These are phyloP conservation scores for Plenodomus tracheiphilus DNA, from an alignment of 2,329 filamentous ascomycete genomes.

Conservation along the genomic window DNA sequence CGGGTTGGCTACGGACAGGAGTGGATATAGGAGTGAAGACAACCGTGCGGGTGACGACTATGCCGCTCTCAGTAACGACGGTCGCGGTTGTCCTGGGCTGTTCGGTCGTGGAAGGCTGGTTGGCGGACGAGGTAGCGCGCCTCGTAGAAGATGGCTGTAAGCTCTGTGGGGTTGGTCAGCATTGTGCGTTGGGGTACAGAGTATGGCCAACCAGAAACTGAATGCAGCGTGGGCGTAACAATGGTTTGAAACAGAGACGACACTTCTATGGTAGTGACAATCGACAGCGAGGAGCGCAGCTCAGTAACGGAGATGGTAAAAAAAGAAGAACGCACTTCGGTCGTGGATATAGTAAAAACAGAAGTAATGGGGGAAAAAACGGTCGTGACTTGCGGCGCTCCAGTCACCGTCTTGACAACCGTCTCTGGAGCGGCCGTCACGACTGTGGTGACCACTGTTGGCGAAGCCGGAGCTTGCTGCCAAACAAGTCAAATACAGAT, in stretches of 20 bases:
- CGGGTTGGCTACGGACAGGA: constrained; percentile 11
- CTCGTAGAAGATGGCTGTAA: constrained; percentile 17
- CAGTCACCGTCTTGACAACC: constrained; percentile 31
- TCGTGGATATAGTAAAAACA: constrained; percentile 7
- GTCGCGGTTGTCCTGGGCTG: constrained; percentile 32
- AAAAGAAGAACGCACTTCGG: not conserved
- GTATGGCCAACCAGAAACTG: not conserved
- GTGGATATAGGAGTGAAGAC: constrained; percentile 39
- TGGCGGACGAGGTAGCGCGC: constrained; percentile 8
- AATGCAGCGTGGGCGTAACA: not conserved
- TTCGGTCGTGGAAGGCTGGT: constrained; percentile 8
- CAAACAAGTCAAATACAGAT: constrained; percentile 37
- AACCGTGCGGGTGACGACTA: constrained; percentile 50
- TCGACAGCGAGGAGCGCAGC: not conserved
- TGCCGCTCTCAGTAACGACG: constrained; percentile 50
- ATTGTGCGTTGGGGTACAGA: constrained; percentile 11
- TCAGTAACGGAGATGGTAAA: constrained; percentile 17
- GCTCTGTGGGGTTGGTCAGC: constrained; percentile 15
- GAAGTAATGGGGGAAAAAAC: constrained; percentile 9
- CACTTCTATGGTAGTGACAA: not conserved
- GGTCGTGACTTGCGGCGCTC: constrained; percentile 20
- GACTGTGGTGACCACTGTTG: constrained; percentile 27
- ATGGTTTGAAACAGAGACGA: not conserved
- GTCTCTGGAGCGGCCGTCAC: constrained; percentile 29
- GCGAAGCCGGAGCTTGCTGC: constrained; percentile 39